phyloP scores from a whole-genome alignment of 2,329 filamentous ascomycete genomes.

The Colletotrichum orbiculare region DNA sequence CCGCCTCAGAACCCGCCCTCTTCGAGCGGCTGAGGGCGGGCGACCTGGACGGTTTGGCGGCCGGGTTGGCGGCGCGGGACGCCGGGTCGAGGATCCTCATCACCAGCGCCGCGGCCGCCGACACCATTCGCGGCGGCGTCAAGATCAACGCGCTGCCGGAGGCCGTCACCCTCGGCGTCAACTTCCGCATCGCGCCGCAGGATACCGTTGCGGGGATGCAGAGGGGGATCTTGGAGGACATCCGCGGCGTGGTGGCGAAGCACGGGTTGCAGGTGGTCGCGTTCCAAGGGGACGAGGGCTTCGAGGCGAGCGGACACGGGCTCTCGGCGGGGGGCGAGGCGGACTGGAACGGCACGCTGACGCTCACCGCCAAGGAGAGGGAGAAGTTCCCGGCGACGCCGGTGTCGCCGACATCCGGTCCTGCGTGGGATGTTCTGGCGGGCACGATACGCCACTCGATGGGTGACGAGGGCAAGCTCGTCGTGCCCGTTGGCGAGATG shows the following conservation, averaged over 20 bases:
- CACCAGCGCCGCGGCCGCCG: constrained; percentile 29
- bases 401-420: constrained; percentile 19
- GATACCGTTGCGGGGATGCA: constrained; percentile 33
- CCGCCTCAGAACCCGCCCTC: constrained; percentile 56
- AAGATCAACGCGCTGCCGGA: constrained; percentile 36
- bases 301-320: constrained; percentile 2
- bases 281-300: constrained; percentile 27
- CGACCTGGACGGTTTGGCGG: constrained; percentile 45
- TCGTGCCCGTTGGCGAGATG: constrained; percentile 28
- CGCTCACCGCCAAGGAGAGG: constrained; percentile 11
- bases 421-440: constrained; percentile 28
- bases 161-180: constrained; percentile 26
- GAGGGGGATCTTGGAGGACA: constrained; percentile 25
- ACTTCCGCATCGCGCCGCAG: constrained; percentile 34
- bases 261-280: constrained; percentile 26
- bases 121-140: constrained; percentile 31
- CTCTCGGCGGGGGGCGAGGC: constrained; percentile 22
- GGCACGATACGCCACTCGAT: constrained; percentile 27
- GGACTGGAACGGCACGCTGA: constrained; percentile 28
- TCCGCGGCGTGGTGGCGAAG: constrained; percentile 21
- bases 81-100: constrained; percentile 24
- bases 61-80: constrained; percentile 37
- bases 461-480: constrained; percentile 19
- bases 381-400: constrained; percentile 26
- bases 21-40: constrained; percentile 44